These are phyloP conservation scores for Phaseolus lunatus DNA, from an alignment of 306 rosid genomes.

Conservation along the genomic window DNA sequence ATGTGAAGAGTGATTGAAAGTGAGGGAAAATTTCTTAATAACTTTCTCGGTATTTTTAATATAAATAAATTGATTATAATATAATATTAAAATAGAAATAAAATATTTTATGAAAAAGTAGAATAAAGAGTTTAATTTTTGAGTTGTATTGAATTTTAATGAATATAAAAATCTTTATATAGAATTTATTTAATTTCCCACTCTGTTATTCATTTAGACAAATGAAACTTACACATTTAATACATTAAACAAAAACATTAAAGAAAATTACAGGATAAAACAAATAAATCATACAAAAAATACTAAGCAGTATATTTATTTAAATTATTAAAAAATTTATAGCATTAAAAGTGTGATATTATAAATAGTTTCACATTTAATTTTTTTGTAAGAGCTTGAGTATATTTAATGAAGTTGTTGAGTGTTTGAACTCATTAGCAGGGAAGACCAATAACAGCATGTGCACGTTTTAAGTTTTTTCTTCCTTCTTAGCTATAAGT, in stretches of 20 bases:
- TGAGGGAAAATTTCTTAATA: not conserved
- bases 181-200: not conserved
- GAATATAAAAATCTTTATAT: not conserved
- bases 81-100: not conserved
- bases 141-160: not conserved
- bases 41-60: not conserved
- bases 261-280: not conserved
- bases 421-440: not conserved
- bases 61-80: not conserved
- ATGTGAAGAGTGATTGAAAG: not conserved
- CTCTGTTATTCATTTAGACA: not conserved
- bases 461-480: constrained; percentile 29
- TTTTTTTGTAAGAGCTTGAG: not conserved
- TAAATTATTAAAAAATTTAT: not conserved
- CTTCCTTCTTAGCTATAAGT: constrained; percentile 51
- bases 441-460: constrained; percentile 4
- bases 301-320: not conserved
- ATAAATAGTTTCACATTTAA: not conserved
- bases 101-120: not conserved
- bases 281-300: not conserved
- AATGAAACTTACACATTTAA: too few relatives aligned
- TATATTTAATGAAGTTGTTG: constrained; percentile 7
- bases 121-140: not conserved
- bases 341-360: not conserved
- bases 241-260: too few relatives aligned